A percentile compares a stretch with the other conserved stretches of the same genome.
phyloP scores from a whole-genome alignment of 164 flowering plant species.

The Annona squamosa region DNA sequence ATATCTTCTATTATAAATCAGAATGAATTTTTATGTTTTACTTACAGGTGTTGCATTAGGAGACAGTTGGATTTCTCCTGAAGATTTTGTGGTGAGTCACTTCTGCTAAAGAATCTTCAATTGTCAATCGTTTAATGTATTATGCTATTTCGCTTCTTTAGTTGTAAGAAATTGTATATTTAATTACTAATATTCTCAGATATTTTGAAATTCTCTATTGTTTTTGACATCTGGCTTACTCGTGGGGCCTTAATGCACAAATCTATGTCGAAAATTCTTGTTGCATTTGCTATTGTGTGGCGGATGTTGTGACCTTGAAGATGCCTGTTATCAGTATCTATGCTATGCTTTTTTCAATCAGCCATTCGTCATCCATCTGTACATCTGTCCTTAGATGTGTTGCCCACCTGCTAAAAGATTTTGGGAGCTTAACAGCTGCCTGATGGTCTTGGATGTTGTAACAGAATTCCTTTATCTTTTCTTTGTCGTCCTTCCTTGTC shows the following conservation, averaged over 20 bases:
- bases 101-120: neutral
- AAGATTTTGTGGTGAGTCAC: slow-evolving; percentile 75
- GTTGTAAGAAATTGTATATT: neutral
- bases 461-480: neutral
- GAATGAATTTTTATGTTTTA: neutral
- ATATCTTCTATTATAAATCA: too few relatives aligned
- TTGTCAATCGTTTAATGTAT: neutral
- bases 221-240: neutral
- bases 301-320: neutral
- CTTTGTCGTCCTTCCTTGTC: neutral
- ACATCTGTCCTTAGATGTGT: neutral
- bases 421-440: neutral
- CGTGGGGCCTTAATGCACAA: neutral
- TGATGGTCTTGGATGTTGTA: neutral
- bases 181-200: neutral
- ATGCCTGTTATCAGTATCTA: neutral
- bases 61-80: slow-evolving; percentile 96
- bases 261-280: neutral
- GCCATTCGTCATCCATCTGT: neutral
- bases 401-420: neutral
- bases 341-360: neutral
- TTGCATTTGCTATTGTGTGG: neutral
- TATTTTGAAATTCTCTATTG: neutral
- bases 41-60: slow-evolving; percentile 74
- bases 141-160: neutral